Base-by-base conservation (phyloP, 306 rosid species). In the Corylus heterophylla region DNA sequence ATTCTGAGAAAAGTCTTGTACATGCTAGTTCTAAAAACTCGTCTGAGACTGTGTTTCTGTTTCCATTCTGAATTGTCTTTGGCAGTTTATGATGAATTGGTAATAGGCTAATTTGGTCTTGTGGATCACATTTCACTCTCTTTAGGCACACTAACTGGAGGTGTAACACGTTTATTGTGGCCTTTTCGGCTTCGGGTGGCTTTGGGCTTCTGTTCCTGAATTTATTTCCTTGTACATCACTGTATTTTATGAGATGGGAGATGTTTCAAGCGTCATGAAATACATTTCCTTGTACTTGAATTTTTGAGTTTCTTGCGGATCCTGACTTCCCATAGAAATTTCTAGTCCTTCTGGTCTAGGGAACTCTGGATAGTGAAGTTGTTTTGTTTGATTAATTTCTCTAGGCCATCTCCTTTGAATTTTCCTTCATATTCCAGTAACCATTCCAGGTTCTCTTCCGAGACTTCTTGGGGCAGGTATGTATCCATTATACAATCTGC, bases 131-230 rank as follows among this genome's bases (percentile, higher is more conserved):
- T 62, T 69, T 54, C 5, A 78, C 63, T 81, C 44, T 5, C 44
- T 39, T 39, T 39, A 4, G 44, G 77, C 84, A 74, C 90, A 96
- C 54, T 86, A 31, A 31, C 35, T 31, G 3, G 35, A 31, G 35
- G 35, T 31, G 35, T 31, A 31, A 31, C 2, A 31, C 3, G 35
- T 31, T 31, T 93, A 63, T 77, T 81, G 80, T 93, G 95, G 97
- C 97, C 99, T 81, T 96, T 95, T 86, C 91, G 98, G 98, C 85
- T 93, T 85, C 87, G 97, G 76, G 98, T 91, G 98, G 98, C 85
- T 93, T 85, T 86, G 97, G 76, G 97, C 99, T 77, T 97, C 98
- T 78, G 87, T 83, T 86, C 92, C 97, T 45, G 99, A 98, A 84
- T 82, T 89, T 80, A 84, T 90, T 76, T 89, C 94, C 74, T 84